phyloP scores from a whole-genome alignment of 2,329 filamentous ascomycete genomes.

The Sporothrix brasiliensis region DNA sequence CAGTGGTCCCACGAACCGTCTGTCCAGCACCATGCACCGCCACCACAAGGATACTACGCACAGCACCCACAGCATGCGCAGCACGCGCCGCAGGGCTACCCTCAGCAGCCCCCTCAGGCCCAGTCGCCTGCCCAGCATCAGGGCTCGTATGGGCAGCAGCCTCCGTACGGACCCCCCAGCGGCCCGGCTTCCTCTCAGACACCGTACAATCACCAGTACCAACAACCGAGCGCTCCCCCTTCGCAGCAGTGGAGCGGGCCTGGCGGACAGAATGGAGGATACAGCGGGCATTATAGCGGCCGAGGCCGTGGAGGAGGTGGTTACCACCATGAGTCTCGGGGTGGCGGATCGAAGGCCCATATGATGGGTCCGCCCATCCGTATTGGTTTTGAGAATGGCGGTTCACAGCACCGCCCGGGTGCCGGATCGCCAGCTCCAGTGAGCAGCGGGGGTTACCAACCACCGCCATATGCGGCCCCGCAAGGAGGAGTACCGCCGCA shows the following conservation, averaged over 20 bases:
- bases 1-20: constrained; percentile 50
- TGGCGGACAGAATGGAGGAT: constrained; percentile 38
- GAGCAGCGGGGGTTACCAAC: constrained; percentile 47
- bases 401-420: constrained; percentile 42
- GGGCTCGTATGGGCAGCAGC: constrained; percentile 36
- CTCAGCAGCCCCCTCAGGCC: constrained; percentile 24
- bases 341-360: constrained; percentile 40
- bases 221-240: constrained; percentile 43
- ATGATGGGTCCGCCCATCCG: constrained; percentile 59
- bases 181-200: constrained; percentile 39
- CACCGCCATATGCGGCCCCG: constrained; percentile 40
- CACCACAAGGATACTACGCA: constrained; percentile 14
- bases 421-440: constrained; percentile 49
- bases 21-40: constrained; percentile 15
- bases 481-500: constrained; percentile 36
- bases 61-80: background rate
- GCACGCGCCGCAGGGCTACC: constrained; percentile 38
- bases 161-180: constrained; percentile 37
- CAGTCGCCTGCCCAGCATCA: constrained; percentile 40
- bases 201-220: constrained; percentile 33
- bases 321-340: constrained; percentile 46
- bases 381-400: constrained; percentile 54
- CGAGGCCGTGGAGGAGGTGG: constrained; percentile 51
- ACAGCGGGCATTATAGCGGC: constrained; percentile 42
- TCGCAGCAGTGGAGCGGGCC: constrained; percentile 50